These are phyloP conservation scores for Lentinula raphanica DNA, from an alignment of 768 basidiomycete species.

Conservation along the genomic window DNA sequence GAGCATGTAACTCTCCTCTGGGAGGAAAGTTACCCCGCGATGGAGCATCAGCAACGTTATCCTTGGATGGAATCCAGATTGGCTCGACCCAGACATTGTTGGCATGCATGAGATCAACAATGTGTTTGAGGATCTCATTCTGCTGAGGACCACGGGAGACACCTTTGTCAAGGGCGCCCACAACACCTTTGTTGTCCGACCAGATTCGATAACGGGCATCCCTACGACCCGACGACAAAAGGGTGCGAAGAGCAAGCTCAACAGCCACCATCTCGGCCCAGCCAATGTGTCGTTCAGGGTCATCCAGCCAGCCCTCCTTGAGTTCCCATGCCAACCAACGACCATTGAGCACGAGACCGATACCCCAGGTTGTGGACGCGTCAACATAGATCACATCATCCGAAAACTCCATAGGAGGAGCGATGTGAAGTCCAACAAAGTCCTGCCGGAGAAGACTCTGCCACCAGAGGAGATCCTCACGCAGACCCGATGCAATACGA, in stretches of 20 bases:
- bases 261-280: slow-evolving; percentile 44
- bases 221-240: slow-evolving; percentile 19
- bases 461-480: slow-evolving; percentile 5
- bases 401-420: slow-evolving; percentile 8
- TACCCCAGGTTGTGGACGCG: slow-evolving; percentile 34
- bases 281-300: slow-evolving; percentile 26
- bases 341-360: slow-evolving; percentile 30
- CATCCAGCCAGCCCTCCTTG: slow-evolving; percentile 20
- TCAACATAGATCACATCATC: slow-evolving; percentile 32
- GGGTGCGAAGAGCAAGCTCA: slow-evolving; percentile 32
- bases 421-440: background rate
- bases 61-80: slow-evolving; percentile 23
- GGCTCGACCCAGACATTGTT: slow-evolving; percentile 20
- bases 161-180: slow-evolving; percentile 25
- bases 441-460: background rate
- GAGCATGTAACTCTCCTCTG: slow-evolving; percentile 6
- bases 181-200: slow-evolving; percentile 38
- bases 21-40: slow-evolving; percentile 21
- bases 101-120: slow-evolving; percentile 18
- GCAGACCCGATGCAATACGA: background rate
- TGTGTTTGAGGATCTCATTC: slow-evolving; percentile 22
- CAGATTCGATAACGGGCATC: slow-evolving; percentile 24
- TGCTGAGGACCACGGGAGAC: slow-evolving; percentile 20
- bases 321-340: slow-evolving; percentile 38
- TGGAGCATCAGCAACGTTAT: slow-evolving; percentile 30